Evolutionary conservation across 768 basidiomycete genomes (phyloP).

Genomic region (Boletus sensibilis): DNA sequence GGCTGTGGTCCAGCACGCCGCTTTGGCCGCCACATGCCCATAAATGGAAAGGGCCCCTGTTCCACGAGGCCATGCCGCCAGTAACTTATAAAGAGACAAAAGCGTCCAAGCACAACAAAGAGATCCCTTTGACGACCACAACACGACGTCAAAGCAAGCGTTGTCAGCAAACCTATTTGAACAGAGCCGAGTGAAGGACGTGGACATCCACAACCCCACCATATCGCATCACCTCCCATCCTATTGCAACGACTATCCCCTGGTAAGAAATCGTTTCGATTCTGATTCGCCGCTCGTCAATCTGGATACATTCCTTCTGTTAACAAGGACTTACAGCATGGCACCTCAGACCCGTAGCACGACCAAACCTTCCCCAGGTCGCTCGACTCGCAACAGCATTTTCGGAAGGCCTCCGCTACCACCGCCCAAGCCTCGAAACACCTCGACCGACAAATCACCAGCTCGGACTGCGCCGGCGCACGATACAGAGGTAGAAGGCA

Average conservation of each 20-base stretch:
- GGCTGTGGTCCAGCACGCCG: conserved; percentile 16
- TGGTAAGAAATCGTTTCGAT: conserved; percentile 1
- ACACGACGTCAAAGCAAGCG: conserved; percentile 16
- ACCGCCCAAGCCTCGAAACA: conserved; percentile 8
- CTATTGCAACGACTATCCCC: background rate
- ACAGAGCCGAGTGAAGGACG: background rate
- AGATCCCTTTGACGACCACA: conserved; percentile 6
- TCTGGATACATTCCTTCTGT: background rate
- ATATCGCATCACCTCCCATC: background rate
- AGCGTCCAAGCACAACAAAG: conserved; percentile 19
- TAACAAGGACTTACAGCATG: conserved; percentile 14
- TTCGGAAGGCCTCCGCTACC: conserved; percentile 16
- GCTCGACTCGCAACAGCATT: conserved; percentile 24
- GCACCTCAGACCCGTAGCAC: conserved; percentile 27
- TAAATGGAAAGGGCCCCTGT: conserved; percentile 27
- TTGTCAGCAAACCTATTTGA: conserved; percentile 23
- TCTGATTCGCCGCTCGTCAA: background rate
- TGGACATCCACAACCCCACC: background rate
- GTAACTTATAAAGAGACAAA: conserved; percentile 28
- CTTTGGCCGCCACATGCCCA: conserved; percentile 14
- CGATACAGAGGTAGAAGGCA: background rate
- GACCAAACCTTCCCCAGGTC: conserved; percentile 16
- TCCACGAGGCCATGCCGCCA: conserved; percentile 6
- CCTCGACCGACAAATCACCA: background rate
- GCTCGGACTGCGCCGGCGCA: background rate